phyloP scores from a whole-genome alignment of 2,329 filamentous ascomycete genomes.

The Polytolypa hystricis region DNA sequence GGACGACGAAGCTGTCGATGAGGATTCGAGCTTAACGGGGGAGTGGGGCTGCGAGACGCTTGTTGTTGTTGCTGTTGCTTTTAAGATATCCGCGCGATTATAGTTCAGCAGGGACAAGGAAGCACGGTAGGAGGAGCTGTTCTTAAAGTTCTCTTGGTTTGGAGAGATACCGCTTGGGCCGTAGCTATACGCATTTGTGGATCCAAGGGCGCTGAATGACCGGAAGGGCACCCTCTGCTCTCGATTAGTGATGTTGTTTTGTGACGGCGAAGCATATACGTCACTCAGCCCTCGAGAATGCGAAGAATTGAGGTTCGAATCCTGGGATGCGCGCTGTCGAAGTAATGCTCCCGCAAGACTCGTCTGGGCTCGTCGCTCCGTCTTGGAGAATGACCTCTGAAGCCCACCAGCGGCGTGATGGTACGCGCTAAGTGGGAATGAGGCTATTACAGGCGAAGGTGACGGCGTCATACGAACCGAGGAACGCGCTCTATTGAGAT shows the following conservation, averaged over 20 bases:
- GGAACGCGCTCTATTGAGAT: constrained; percentile 66
- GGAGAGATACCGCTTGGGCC: constrained; percentile 25
- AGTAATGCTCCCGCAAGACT: constrained; percentile 9
- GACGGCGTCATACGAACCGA: constrained; percentile 48
- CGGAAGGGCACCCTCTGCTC: constrained; percentile 41
- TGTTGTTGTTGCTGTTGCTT: not conserved
- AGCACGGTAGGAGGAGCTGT: constrained; percentile 22
- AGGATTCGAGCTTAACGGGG: no score
- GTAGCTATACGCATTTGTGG: constrained; percentile 22
- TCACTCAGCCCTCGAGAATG: constrained; percentile 55
- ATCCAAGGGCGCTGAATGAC: constrained; percentile 49
- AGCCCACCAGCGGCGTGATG: constrained; percentile 31
- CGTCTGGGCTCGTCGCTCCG: constrained; percentile 21
- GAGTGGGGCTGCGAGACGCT: not conserved
- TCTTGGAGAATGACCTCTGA: constrained; percentile 31
- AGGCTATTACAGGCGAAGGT: constrained; percentile 32
- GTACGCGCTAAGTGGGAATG: constrained; percentile 22
- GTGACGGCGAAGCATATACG: constrained; percentile 40
- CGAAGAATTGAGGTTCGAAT: constrained; percentile 28
- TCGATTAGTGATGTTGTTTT: constrained; percentile 16
- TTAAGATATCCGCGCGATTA: constrained; percentile 13
- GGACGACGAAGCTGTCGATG: not conserved
- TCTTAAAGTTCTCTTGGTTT: constrained; percentile 20
- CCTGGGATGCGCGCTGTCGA: constrained; percentile 32
- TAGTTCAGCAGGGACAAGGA: constrained; percentile 36